Conservation (phyloP, 164 flowering plant genomes). For the Santalum album region DNA sequence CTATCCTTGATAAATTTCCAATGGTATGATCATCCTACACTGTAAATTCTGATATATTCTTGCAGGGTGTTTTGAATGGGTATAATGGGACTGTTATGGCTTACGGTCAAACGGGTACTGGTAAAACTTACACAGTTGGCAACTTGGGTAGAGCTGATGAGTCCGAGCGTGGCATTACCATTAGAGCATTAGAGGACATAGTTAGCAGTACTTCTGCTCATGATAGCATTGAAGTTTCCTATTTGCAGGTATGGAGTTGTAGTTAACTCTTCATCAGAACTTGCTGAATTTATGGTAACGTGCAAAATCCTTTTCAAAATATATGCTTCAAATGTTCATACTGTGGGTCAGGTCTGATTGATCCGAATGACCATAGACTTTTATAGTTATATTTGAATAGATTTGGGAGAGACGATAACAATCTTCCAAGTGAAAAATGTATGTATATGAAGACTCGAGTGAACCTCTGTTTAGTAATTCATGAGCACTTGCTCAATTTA, state of each 20-base stretch:
- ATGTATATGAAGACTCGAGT: too few species aligned
- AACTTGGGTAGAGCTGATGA: constrained; percentile 74
- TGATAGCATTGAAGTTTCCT: constrained; percentile 66
- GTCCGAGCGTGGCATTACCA: constrained; percentile 90
- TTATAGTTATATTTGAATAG: too few species aligned
- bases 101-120: constrained; percentile 97
- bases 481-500: too few species aligned
- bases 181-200: constrained; percentile 86
- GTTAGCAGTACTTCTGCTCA: constrained; percentile 35
- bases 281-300: background rate
- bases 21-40: background rate
- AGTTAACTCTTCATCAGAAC: background rate
- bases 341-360: too few species aligned
- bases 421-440: too few species aligned
- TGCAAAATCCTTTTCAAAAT: too few species aligned
- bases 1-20: background rate
- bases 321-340: constrained; percentile 1
- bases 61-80: constrained; percentile 92
- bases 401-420: too few species aligned
- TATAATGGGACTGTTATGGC: constrained; percentile 98
- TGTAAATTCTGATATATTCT: constrained; percentile 18
- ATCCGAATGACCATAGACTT: too few species aligned
- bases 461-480: too few species aligned
- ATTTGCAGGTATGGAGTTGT: constrained; percentile 57
- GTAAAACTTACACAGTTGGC: constrained; percentile 89